Evolutionary conservation across 257 asterid genomes (phyloP).

Genomic region (Cordia subcordata): DNA sequence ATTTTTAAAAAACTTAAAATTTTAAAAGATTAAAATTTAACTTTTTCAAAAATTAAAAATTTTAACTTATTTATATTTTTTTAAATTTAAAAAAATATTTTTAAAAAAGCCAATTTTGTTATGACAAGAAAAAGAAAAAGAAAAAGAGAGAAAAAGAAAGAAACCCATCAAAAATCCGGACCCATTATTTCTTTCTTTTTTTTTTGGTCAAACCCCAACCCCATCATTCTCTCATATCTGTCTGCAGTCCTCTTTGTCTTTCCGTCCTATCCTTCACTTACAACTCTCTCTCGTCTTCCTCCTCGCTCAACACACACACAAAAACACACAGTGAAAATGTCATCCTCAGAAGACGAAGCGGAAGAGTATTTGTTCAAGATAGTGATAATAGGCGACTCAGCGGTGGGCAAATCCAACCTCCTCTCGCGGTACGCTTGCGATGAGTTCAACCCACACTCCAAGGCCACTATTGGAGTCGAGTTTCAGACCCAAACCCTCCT

Average conservation of each 20-base stretch:
- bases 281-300: not conserved
- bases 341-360: slow-evolving; percentile 12
- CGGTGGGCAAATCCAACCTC: slow-evolving; percentile 6
- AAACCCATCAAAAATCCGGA: too few relatives aligned
- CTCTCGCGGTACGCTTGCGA: slow-evolving; percentile 8
- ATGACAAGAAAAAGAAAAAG: too few relatives aligned
- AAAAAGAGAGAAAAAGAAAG: too few relatives aligned
- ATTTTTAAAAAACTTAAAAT: too few relatives aligned
- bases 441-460: slow-evolving; percentile 6
- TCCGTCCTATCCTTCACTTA: too few relatives aligned
- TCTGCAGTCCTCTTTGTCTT: not conserved
- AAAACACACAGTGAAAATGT: not conserved
- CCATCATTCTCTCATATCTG: not conserved
- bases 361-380: slow-evolving; percentile 12
- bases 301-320: not conserved
- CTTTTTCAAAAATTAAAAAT: too few relatives aligned
- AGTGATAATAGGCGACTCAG: slow-evolving; percentile 9
- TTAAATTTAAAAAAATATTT: too few relatives aligned
- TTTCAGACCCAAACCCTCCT: slow-evolving; percentile 9
- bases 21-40: too few relatives aligned
- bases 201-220: not conserved
- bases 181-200: too few relatives aligned
- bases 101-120: too few relatives aligned
- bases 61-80: too few relatives aligned
- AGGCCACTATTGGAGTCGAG: slow-evolving; percentile 13